Percentiles rank a stretch among this genome's conserved stretches.
Conservation (phyloP, 352 stramenopile species). For the Globisporangium perplexum region DNA sequence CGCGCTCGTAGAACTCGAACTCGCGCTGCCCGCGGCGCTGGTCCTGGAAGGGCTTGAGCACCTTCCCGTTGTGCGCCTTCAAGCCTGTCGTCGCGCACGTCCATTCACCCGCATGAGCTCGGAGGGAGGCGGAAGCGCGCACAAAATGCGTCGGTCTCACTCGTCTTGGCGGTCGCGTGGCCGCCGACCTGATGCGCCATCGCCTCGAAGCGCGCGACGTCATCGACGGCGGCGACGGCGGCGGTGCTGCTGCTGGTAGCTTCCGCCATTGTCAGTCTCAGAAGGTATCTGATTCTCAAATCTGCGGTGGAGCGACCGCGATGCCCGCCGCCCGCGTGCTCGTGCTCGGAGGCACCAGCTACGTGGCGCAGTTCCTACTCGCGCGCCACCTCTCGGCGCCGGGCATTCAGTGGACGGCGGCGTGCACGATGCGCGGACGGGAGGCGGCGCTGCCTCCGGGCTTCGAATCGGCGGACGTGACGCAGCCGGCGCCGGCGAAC, state of each 20-base stretch:
- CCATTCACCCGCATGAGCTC: too few relatives aligned
- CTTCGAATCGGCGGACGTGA: constrained; percentile 15
- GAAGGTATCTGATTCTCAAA: neutral
- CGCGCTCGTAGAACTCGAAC: constrained; percentile 67
- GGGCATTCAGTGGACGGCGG: constrained; percentile 13
- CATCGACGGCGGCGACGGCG: neutral
- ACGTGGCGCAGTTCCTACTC: constrained; percentile 64
- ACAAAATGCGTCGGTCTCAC: constrained; percentile 18
- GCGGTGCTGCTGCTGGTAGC: constrained; percentile 4
- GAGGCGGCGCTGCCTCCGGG: constrained; percentile 18
- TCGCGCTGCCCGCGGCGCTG: constrained; percentile 71
- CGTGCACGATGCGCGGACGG: constrained; percentile 31
- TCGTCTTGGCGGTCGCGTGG: constrained; percentile 63
- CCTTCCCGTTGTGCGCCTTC: constrained; percentile 50
- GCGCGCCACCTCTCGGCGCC: constrained; percentile 11
- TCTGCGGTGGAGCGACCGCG: too few relatives aligned
- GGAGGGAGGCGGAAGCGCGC: too few relatives aligned
- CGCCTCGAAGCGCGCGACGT: constrained; percentile 23
- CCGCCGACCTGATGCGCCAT: constrained; percentile 80
- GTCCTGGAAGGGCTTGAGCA: constrained; percentile 86
- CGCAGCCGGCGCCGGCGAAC: neutral
- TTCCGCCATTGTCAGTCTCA: constrained; percentile 8
- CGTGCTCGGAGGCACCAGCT: constrained; percentile 52
- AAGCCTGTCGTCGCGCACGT: constrained; percentile 56
- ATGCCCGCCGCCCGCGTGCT: constrained; percentile 22